Conservation (phyloP, 805 yeast species). For the Cyberlindnera americana region DNA sequence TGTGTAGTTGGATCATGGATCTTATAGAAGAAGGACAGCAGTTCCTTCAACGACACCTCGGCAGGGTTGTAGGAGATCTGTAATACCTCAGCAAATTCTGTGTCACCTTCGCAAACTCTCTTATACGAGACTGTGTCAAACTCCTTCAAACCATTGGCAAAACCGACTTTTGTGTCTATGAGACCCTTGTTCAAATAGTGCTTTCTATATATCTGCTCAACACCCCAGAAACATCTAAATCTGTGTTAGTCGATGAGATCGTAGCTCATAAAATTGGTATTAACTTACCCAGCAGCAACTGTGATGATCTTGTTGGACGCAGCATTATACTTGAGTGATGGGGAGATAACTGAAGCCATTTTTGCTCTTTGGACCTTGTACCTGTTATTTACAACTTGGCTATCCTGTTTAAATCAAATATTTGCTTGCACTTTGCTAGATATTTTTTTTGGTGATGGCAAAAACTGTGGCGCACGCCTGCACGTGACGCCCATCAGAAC, state of each 20-base stretch:
- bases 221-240: constrained; percentile 75
- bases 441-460: too few relatives aligned
- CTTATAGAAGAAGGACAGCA: constrained; percentile 80
- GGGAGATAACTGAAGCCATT: constrained; percentile 31
- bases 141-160: constrained; percentile 67
- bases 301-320: constrained; percentile 52
- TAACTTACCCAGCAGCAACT: constrained; percentile 53
- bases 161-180: constrained; percentile 81
- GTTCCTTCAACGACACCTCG: constrained; percentile 50
- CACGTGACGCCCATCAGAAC: too few relatives aligned
- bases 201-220: constrained; percentile 77
- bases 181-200: constrained; percentile 63
- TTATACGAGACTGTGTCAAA: constrained; percentile 52
- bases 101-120: constrained; percentile 72
- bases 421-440: too few relatives aligned
- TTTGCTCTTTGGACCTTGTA: background rate
- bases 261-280: too few relatives aligned
- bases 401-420: too few relatives aligned
- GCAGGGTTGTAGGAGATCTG: constrained; percentile 81
- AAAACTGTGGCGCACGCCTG: too few relatives aligned
- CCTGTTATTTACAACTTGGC: background rate
- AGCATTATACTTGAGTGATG: constrained; percentile 38
- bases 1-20: constrained; percentile 92
- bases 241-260: background rate
- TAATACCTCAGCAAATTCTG: constrained; percentile 74